phyloP scores from a whole-genome alignment of 2,329 filamentous ascomycete genomes.

The Fusarium oxysporum region DNA sequence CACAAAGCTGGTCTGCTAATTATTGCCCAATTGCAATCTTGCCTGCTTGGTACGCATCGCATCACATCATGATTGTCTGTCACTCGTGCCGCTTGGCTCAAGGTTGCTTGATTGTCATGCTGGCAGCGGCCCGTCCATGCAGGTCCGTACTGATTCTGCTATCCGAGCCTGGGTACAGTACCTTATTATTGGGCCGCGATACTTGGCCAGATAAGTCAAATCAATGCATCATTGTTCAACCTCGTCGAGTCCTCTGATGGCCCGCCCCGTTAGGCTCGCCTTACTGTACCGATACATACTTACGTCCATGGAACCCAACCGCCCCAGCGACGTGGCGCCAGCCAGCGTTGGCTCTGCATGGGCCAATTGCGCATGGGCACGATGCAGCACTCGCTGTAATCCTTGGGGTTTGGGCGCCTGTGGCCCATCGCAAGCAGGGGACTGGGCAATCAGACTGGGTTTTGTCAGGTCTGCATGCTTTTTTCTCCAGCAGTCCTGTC shows the following conservation, averaged over 20 bases:
- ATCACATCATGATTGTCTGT: conserved; percentile 11
- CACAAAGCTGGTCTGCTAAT: not conserved
- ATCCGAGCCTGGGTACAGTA: conserved; percentile 16
- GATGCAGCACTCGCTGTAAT: conserved; percentile 39
- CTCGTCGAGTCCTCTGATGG: conserved; percentile 27
- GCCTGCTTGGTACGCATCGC: conserved; percentile 6
- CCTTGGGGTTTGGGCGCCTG: conserved; percentile 37
- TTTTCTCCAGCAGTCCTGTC: conserved; percentile 24
- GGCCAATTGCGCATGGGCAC: conserved; percentile 49
- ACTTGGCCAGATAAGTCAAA: conserved; percentile 18
- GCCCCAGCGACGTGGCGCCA: conserved; percentile 48
- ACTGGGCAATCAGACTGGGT: conserved; percentile 28
- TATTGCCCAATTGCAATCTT: not conserved
- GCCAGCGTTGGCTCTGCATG: conserved; percentile 38
- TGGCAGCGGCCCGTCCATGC: conserved; percentile 42
- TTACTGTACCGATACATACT: conserved; percentile 19
- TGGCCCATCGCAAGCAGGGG: conserved; percentile 42
- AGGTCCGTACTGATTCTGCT: conserved; percentile 34
- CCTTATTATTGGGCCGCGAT: conserved; percentile 46
- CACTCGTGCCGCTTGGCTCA: conserved; percentile 27
- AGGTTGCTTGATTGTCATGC: conserved; percentile 23
- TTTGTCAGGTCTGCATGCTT: conserved; percentile 45
- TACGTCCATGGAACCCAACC: conserved; percentile 42
- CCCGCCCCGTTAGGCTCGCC: conserved; percentile 37
- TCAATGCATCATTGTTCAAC: conserved; percentile 35